Conservation (phyloP, 176 grass and related monocot genomes). For the Aegilops speltoides region DNA sequence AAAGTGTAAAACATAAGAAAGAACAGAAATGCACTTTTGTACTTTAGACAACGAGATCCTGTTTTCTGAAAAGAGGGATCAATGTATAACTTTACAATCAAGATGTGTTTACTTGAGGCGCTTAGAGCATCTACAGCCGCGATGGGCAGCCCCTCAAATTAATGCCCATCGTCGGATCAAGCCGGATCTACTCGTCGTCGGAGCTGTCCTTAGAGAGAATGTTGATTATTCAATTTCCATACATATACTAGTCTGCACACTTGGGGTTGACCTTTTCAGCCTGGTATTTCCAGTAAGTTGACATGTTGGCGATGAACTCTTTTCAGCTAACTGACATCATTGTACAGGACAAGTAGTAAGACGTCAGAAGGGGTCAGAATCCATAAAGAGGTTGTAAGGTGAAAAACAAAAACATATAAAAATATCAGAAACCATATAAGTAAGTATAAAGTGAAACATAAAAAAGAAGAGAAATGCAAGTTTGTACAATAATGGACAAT, state of each 20-base stretch:
- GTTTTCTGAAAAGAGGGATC: neutral
- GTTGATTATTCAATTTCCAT: too few species aligned
- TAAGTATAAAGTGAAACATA: too few species aligned
- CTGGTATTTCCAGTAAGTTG: too few species aligned
- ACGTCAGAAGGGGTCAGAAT: too few species aligned
- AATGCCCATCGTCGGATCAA: too few species aligned
- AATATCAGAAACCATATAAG: neutral
- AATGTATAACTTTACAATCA: neutral
- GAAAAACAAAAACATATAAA: neutral
- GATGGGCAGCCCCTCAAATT: too few species aligned
- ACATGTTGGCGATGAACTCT: neutral
- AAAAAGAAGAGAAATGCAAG: neutral
- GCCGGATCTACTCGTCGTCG: too few species aligned
- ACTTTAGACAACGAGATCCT: neutral
- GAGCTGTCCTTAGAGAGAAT: too few species aligned
- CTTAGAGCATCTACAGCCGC: slow-evolving; percentile 33
- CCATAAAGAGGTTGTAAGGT: neutral
- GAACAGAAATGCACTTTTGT: neutral
- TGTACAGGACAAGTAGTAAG: neutral
- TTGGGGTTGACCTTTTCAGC: too few species aligned
- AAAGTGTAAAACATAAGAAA: too few species aligned
- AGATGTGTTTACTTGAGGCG: slow-evolving; percentile 6
- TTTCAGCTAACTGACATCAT: neutral
- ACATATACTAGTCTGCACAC: too few species aligned
- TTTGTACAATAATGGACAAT: neutral